Evolutionary conservation across 2,329 filamentous ascomycete genomes (phyloP).

Genomic region (Pseudohalonectria lignicola): DNA sequence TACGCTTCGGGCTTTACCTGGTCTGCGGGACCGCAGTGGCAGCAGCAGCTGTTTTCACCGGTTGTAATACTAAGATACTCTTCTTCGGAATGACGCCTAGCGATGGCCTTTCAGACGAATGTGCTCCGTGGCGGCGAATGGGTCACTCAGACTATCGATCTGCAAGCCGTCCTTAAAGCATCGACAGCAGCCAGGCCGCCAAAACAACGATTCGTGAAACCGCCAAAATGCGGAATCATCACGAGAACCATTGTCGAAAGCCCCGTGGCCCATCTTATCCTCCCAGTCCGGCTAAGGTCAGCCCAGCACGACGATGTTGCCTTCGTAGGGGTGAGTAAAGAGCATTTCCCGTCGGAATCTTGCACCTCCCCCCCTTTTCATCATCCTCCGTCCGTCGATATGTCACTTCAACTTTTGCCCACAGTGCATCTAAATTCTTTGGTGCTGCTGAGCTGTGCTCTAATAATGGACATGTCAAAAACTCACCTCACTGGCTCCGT

Average conservation of each 20-base stretch:
- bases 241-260: conserved; percentile 70
- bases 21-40: too few species aligned
- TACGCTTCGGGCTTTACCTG: too few species aligned
- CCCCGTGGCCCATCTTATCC: conserved; percentile 62
- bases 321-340: conserved; percentile 60
- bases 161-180: conserved; percentile 29
- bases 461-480: too few species aligned
- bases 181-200: conserved; percentile 20
- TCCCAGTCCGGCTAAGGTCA: conserved; percentile 69
- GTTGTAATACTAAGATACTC: too few species aligned
- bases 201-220: conserved; percentile 18
- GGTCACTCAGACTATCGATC: conserved; percentile 41
- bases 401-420: too few species aligned
- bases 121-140: conserved; percentile 43
- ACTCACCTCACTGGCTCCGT: neutral
- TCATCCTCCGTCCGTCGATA: conserved; percentile 3
- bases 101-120: conserved; percentile 42
- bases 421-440: too few species aligned
- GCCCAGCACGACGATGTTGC: conserved; percentile 67
- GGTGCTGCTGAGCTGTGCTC: too few species aligned
- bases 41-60: too few species aligned
- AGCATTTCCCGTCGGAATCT: neutral
- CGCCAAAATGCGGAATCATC: conserved; percentile 58
- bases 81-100: neutral
- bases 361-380: neutral